Evolutionary conservation across 257 asterid genomes (phyloP).

Genomic region (Gynochthodes officinalis): DNA sequence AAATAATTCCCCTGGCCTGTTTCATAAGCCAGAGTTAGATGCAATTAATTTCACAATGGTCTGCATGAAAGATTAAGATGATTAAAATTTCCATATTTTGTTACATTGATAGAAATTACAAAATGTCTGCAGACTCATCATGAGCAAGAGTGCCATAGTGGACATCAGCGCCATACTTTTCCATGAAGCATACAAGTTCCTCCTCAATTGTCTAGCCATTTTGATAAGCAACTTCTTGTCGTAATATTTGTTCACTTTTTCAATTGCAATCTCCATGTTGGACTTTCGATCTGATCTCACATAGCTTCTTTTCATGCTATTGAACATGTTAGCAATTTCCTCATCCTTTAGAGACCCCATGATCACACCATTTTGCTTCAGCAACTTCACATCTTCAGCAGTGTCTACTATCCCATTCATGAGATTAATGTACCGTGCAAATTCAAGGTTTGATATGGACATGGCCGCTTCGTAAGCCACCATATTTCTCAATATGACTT

Average conservation of each 20-base stretch:
- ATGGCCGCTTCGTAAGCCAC: slow-evolving; percentile 51
- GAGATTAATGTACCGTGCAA: slow-evolving; percentile 47
- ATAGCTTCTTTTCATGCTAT: slow-evolving; percentile 37
- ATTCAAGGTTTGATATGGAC: slow-evolving; percentile 28
- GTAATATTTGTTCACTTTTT: slow-evolving; percentile 33
- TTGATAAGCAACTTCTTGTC: slow-evolving; percentile 23
- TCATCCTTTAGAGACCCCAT: slow-evolving; percentile 31
- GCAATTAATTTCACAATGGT: no score
- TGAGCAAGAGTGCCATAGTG: slow-evolving; percentile 23
- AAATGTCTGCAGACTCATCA: slow-evolving; percentile 40
- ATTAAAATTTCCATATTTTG: slow-evolving; percentile 6
- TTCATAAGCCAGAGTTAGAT: background rate
- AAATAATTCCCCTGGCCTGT: background rate
- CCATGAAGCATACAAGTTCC: slow-evolving; percentile 20
- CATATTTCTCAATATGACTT: slow-evolving; percentile 44
- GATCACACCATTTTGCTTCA: slow-evolving; percentile 35
- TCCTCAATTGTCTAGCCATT: slow-evolving; percentile 22
- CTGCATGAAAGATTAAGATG: background rate
- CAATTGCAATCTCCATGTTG: slow-evolving; percentile 35
- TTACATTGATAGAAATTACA: slow-evolving; percentile 31
- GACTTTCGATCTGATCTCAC: slow-evolving; percentile 17
- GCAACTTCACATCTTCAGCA: slow-evolving; percentile 36
- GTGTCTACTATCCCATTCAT: slow-evolving; percentile 50
- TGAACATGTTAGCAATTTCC: slow-evolving; percentile 38
- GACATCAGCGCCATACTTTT: slow-evolving; percentile 26